phyloP scores from a whole-genome alignment of 768 basidiomycete species.

The Trichaptum fuscoviolaceum region DNA sequence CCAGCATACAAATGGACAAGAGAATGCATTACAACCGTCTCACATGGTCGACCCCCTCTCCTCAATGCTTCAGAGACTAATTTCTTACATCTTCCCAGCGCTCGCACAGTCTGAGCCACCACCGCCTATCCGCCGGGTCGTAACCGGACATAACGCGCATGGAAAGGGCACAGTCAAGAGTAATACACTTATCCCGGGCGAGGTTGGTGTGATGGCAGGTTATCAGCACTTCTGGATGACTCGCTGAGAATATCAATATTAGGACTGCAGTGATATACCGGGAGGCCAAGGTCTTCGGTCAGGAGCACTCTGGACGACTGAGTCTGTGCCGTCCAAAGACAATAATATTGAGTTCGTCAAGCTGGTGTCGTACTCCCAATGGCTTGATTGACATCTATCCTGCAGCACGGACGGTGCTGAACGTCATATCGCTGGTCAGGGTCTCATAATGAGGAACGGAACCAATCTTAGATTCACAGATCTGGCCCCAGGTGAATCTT shows the following conservation, averaged over 20 bases:
- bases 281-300: slow-evolving; percentile 14
- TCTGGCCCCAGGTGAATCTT: slow-evolving; percentile 44
- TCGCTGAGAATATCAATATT: not conserved
- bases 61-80: not conserved
- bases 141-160: slow-evolving; percentile 41
- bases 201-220: slow-evolving; percentile 25
- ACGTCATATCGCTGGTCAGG: slow-evolving; percentile 36
- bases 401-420: slow-evolving; percentile 47
- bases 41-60: not conserved
- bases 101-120: slow-evolving; percentile 4
- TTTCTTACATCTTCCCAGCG: not conserved
- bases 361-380: slow-evolving; percentile 3
- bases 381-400: slow-evolving; percentile 2
- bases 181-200: slow-evolving; percentile 23
- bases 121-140: slow-evolving; percentile 41
- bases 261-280: slow-evolving; percentile 4
- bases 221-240: not conserved
- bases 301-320: slow-evolving; percentile 45
- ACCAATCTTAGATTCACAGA: slow-evolving; percentile 50
- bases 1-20: not conserved
- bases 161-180: slow-evolving; percentile 38
- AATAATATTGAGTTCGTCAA: slow-evolving; percentile 40
- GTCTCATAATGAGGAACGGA: slow-evolving; percentile 39
- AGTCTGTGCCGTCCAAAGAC: slow-evolving; percentile 46
- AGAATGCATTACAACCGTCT: not conserved